phyloP scores from a whole-genome alignment of 2,329 filamentous ascomycete genomes.

The Clarireedia monteithiana region DNA sequence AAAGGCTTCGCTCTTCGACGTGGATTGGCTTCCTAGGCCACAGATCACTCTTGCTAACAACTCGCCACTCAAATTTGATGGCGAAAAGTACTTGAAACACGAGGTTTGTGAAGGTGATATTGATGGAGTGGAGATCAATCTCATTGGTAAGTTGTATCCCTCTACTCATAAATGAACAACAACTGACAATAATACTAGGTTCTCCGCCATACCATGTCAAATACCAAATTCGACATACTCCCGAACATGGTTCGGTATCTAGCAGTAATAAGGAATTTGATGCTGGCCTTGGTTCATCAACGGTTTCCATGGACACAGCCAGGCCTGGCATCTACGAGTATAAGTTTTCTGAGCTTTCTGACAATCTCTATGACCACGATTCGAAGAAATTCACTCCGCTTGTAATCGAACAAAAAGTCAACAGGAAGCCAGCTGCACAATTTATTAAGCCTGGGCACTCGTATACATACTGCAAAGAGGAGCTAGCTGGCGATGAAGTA shows the following conservation, averaged over 20 bases:
- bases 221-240: constrained; percentile 71
- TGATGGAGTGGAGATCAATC: constrained; percentile 73
- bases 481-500: constrained; percentile 71
- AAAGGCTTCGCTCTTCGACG: constrained; percentile 64
- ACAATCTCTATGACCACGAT: constrained; percentile 77
- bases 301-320: constrained; percentile 77
- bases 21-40: constrained; percentile 81
- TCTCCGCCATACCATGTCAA: constrained; percentile 74
- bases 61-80: constrained; percentile 49
- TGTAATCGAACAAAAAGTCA: constrained; percentile 72
- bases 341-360: constrained; percentile 72
- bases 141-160: constrained; percentile 53
- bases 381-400: constrained; percentile 57
- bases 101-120: constrained; percentile 93
- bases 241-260: constrained; percentile 56
- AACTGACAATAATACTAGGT: constrained; percentile 37
- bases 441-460: constrained; percentile 85
- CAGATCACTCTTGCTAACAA: constrained; percentile 58
- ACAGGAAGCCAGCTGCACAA: constrained; percentile 71
- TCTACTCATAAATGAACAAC: constrained; percentile 1
- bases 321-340: constrained; percentile 82
- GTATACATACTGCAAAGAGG: constrained; percentile 90
- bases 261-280: constrained; percentile 66
- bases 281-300: constrained; percentile 66
- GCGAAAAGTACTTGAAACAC: constrained; percentile 58